Percentiles rank a stretch among this genome's conserved stretches.
These are phyloP conservation scores for Trichoderma semiorbis DNA, from an alignment of 2,329 filamentous ascomycete species.

Conservation along the genomic window DNA sequence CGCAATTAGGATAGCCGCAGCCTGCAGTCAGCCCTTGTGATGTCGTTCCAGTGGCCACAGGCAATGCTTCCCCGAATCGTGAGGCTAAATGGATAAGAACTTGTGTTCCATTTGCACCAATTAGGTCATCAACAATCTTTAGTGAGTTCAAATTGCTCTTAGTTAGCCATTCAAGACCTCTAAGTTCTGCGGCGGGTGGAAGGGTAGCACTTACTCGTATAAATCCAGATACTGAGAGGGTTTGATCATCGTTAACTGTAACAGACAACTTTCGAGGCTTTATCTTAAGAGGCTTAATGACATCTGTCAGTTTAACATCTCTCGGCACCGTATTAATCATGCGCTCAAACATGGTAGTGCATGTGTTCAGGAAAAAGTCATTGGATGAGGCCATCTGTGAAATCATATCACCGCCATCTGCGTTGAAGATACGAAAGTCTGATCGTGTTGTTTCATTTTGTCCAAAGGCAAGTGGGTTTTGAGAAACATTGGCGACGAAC, in stretches of 20 bases:
- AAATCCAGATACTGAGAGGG: not conserved
- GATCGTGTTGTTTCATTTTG: conserved; percentile 8
- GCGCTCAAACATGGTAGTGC: not conserved
- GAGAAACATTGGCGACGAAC: not conserved
- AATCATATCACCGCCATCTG: not conserved
- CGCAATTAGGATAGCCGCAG: not conserved
- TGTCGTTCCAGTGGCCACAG: not conserved
- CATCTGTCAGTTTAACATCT: not conserved
- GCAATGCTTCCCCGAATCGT: not conserved
- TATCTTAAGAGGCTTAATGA: not conserved
- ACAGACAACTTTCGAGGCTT: not conserved
- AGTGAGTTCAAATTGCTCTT: not conserved
- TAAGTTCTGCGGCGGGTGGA: not conserved
- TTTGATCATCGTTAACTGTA: not conserved
- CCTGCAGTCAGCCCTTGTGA: not conserved
- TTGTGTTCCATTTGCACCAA: not conserved
- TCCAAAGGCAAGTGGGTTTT: conserved; percentile 1
- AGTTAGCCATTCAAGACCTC: not conserved
- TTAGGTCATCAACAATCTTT: not conserved
- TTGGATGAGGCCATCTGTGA: not conserved
- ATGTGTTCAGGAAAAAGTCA: not conserved
- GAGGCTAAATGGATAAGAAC: not conserved
- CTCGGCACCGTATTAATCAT: conserved; percentile 3
- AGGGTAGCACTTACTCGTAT: not conserved
- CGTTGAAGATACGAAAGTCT: conserved; percentile 5